Percentiles rank a stretch among this genome's conserved stretches.
These are phyloP conservation scores for Vitis cinerea DNA, from an alignment of 164 flowering plant species.

Conservation along the genomic window DNA sequence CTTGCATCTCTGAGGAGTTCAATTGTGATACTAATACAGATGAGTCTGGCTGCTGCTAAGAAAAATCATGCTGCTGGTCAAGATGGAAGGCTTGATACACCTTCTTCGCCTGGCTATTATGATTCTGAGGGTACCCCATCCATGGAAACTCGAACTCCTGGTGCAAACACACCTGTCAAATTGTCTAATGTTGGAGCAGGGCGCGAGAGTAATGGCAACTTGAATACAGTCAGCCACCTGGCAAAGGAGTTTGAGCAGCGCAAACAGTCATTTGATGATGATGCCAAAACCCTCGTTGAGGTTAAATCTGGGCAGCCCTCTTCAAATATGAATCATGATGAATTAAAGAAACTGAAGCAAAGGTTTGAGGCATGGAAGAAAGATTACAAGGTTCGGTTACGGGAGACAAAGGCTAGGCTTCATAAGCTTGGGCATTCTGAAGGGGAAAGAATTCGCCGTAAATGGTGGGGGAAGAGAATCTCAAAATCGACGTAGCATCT, in stretches of 20 bases:
- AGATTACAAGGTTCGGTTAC: slow-evolving; percentile 63
- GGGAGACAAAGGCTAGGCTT: slow-evolving; percentile 55
- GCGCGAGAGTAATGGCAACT: slow-evolving; percentile 39
- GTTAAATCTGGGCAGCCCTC: slow-evolving; percentile 37
- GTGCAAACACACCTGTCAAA: slow-evolving; percentile 49
- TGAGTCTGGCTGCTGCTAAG: slow-evolving; percentile 55
- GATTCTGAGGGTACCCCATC: slow-evolving; percentile 67
- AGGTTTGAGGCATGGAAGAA: slow-evolving; percentile 79
- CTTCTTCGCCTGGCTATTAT: slow-evolving; percentile 41
- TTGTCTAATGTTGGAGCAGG: slow-evolving; percentile 19
- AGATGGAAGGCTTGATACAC: slow-evolving; percentile 44
- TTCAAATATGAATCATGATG: slow-evolving; percentile 36
- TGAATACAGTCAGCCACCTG: slow-evolving; percentile 39
- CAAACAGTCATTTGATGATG: slow-evolving; percentile 64
- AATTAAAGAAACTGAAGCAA: slow-evolving; percentile 54
- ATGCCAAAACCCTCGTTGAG: slow-evolving; percentile 50
- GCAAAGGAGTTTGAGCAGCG: slow-evolving; percentile 70
- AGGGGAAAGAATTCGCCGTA: slow-evolving; percentile 40
- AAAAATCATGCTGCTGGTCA: slow-evolving; percentile 19
- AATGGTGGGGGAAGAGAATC: slow-evolving; percentile 75
- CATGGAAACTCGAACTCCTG: slow-evolving; percentile 57
- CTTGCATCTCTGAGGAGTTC: background rate
- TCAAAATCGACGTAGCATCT: slow-evolving; percentile 14
- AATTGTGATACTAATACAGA: slow-evolving; percentile 40
- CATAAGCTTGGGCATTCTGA: slow-evolving; percentile 58